Evolutionary conservation across 208 protist species (phyloP).

Genomic region (Jaenimonas drosophilae): DNA sequence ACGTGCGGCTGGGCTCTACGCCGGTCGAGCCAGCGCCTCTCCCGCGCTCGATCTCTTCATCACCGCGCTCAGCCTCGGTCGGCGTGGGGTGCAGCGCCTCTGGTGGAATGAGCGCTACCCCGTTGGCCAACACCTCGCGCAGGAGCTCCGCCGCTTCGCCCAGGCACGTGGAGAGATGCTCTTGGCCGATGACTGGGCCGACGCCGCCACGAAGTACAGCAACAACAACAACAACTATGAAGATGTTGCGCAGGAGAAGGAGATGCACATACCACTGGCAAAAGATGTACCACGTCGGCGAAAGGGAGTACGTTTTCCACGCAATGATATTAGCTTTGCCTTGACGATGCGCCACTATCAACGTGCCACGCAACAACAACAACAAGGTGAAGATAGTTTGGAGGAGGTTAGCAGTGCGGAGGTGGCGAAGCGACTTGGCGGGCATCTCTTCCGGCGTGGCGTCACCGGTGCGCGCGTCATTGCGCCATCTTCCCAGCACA

Average conservation of each 20-base stretch:
- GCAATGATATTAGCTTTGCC: conserved; percentile 83
- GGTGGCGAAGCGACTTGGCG: conserved; percentile 25
- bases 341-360: conserved; percentile 51
- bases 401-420: background rate
- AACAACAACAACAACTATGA: background rate
- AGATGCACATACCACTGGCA: background rate
- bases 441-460: conserved; percentile 51
- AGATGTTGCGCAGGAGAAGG: conserved; percentile 1
- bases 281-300: background rate
- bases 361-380: background rate
- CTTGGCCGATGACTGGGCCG: conserved; percentile 13
- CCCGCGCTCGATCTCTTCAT: conserved; percentile 95
- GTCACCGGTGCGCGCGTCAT: conserved; percentile 72
- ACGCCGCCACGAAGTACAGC: conserved; percentile 1
- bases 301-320: background rate
- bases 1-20: conserved; percentile 52
- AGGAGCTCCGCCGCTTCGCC: conserved; percentile 39
- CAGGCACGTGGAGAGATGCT: conserved; percentile 29
- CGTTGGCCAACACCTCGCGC: conserved; percentile 25
- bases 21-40: conserved; percentile 88
- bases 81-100: conserved; percentile 51
- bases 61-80: conserved; percentile 93
- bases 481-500: conserved; percentile 17
- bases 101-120: conserved; percentile 72
- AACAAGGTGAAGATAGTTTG: background rate